A percentile compares a stretch with the other conserved stretches of the same genome.
Evolutionary conservation across 768 basidiomycete genomes (phyloP).

Genomic region (Chiua virens): DNA sequence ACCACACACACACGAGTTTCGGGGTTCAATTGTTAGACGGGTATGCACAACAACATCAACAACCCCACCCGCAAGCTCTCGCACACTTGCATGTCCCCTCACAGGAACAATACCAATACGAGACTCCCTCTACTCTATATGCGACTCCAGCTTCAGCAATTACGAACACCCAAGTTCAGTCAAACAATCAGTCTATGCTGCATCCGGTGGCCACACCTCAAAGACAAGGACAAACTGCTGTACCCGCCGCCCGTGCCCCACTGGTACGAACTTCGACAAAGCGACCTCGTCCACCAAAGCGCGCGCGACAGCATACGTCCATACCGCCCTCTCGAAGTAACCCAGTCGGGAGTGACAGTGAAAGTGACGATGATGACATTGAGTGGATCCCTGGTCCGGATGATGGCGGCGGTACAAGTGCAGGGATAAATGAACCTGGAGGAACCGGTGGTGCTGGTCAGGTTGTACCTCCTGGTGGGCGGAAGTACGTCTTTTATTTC

Average conservation of each 20-base stretch:
- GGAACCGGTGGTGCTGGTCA: constrained; percentile 9
- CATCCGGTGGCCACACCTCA: background rate
- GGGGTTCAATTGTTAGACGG: background rate
- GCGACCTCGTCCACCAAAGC: constrained; percentile 23
- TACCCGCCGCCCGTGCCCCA: background rate
- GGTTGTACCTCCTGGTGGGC: constrained; percentile 17
- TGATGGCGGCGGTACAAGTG: background rate
- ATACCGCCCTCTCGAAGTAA: constrained; percentile 2
- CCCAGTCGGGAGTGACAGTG: constrained; percentile 26
- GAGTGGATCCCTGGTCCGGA: constrained; percentile 21
- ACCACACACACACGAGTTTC: constrained; percentile 1
- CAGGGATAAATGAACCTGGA: background rate
- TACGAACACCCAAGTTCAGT: background rate
- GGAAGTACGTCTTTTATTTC: constrained; percentile 24
- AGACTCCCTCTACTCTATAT: background rate
- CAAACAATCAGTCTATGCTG: background rate
- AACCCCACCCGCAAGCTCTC: constrained; percentile 1
- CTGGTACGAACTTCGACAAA: constrained; percentile 17
- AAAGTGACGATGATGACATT: constrained; percentile 32
- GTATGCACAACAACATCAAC: constrained; percentile 12
- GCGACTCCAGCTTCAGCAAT: background rate
- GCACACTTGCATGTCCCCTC: background rate
- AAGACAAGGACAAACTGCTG: background rate
- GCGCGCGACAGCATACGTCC: constrained; percentile 9
- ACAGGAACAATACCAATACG: constrained; percentile 13